Evolutionary conservation across 1,139 yeast genomes (phyloP).

Genomic region (Nakaseomyces delphensis): DNA sequence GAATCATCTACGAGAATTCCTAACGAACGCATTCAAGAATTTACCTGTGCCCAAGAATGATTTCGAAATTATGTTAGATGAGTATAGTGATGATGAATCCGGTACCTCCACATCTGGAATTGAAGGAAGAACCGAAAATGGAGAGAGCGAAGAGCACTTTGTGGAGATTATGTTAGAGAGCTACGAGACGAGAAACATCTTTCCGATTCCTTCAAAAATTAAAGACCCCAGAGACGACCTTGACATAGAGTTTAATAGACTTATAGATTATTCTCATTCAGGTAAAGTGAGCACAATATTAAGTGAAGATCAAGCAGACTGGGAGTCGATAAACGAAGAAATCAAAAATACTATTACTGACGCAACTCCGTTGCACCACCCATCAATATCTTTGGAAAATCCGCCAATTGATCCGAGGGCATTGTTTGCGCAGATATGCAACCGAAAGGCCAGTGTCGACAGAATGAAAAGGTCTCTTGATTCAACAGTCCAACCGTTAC

Average conservation of each 20-base stretch:
- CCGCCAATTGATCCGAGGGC: not conserved
- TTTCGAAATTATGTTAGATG: constrained; percentile 40
- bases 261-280: not conserved
- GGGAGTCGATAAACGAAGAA: not conserved
- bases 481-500: not conserved
- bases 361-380: not conserved
- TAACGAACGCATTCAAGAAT: constrained; percentile 31
- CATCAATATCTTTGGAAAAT: not conserved
- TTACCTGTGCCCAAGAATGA: constrained; percentile 53
- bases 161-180: not conserved
- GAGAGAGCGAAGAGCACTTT: constrained; percentile 9
- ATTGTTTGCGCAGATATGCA: not conserved
- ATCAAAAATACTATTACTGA: not conserved
- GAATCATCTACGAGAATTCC: constrained; percentile 5
- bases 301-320: not conserved
- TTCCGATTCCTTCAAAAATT: not conserved
- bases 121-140: constrained; percentile 10
- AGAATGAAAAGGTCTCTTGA: not conserved
- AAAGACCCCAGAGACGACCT: not conserved
- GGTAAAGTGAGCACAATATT: not conserved
- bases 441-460: not conserved
- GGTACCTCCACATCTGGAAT: too few species aligned
- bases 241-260: not conserved
- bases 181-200: not conserved
- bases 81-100: constrained; percentile 21